phyloP scores from a whole-genome alignment of 805 yeast species.

The Metschnikowia corniflorae region DNA sequence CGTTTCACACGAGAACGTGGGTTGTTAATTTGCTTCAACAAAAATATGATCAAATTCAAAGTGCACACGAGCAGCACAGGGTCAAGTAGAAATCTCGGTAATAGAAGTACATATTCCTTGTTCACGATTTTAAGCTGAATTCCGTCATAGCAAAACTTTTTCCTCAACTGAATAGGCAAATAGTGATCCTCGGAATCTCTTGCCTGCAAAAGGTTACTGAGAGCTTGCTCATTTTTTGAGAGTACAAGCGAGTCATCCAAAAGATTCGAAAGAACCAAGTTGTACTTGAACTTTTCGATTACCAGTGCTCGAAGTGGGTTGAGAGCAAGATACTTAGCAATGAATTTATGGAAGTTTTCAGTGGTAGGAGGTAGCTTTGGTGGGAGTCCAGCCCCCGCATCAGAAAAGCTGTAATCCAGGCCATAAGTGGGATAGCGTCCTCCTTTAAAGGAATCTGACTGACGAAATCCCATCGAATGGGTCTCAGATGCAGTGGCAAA shows the following conservation, averaged over 20 bases:
- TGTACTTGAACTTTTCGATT: conserved; percentile 42
- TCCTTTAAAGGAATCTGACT: background rate
- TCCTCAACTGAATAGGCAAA: conserved; percentile 1
- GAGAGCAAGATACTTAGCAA: conserved; percentile 25
- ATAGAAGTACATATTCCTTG: conserved; percentile 17
- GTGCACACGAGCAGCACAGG: conserved; percentile 18
- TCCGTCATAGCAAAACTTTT: conserved; percentile 23
- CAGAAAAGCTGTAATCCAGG: background rate
- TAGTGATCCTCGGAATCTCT: conserved; percentile 2
- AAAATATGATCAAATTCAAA: conserved; percentile 25
- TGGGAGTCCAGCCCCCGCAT: background rate
- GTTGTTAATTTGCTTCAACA: conserved; percentile 22
- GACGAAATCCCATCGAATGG: background rate
- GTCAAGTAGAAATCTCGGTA: conserved; percentile 7
- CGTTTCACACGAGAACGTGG: conserved; percentile 6
- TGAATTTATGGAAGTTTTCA: conserved; percentile 21
- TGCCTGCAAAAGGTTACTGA: conserved; percentile 17
- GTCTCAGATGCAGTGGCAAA: conserved; percentile 8
- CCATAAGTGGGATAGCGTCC: background rate
- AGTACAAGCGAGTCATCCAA: conserved; percentile 40
- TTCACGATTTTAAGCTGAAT: conserved; percentile 15
- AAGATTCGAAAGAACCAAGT: conserved; percentile 34
- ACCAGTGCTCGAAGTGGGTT: conserved; percentile 19
- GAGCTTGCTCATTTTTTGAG: conserved; percentile 40
- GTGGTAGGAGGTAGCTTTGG: conserved; percentile 8